These are phyloP conservation scores for Colletotrichum lindemuthianum DNA, from an alignment of 2,329 filamentous ascomycete genomes.

Conservation along the genomic window DNA sequence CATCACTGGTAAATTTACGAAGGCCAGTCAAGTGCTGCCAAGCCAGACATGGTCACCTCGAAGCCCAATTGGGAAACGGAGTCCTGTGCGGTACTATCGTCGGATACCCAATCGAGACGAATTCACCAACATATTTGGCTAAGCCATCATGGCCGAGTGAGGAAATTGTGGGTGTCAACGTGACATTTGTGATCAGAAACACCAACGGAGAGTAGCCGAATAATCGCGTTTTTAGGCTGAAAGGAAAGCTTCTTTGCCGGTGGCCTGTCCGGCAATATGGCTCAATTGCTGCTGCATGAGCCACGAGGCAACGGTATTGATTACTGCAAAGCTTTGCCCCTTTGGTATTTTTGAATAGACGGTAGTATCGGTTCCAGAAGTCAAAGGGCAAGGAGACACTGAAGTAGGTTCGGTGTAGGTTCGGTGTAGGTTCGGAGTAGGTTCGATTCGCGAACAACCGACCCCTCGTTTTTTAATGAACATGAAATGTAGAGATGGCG, in stretches of 20 bases:
- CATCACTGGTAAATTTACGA: background rate
- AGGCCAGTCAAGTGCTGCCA: background rate
- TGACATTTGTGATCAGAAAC: too few species aligned
- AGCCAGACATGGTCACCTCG: background rate
- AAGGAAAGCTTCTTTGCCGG: background rate
- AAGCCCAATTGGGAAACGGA: background rate
- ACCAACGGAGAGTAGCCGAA: background rate
- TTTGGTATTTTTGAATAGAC: too few species aligned
- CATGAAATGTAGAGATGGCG: too few species aligned
- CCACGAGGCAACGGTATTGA: background rate
- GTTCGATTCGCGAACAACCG: too few species aligned
- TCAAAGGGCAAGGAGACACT: too few species aligned
- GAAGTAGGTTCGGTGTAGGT: too few species aligned
- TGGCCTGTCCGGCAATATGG: constrained; percentile 8
- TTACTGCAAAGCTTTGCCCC: too few species aligned
- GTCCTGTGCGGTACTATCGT: background rate
- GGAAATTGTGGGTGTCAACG: background rate
- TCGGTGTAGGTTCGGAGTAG: too few species aligned
- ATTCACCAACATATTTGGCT: background rate
- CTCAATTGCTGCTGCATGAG: background rate
- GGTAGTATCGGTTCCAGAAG: too few species aligned
- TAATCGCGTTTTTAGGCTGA: constrained; percentile 14
- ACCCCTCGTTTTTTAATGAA: too few species aligned
- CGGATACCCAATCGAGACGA: background rate
- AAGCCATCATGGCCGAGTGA: background rate